phyloP scores from a whole-genome alignment of 1,139 yeast genomes.

The Diutina mesorugosa region DNA sequence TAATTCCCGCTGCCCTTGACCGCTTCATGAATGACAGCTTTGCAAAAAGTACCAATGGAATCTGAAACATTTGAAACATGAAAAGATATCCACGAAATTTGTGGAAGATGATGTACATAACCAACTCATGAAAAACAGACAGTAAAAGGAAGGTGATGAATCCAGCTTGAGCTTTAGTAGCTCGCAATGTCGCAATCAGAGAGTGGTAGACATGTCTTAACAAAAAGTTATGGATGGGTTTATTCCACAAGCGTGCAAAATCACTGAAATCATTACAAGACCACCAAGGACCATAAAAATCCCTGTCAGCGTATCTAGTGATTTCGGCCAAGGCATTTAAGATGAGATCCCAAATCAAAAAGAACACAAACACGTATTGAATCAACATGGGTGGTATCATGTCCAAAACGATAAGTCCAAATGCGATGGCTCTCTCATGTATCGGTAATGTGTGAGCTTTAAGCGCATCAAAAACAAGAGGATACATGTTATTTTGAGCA shows the following conservation, averaged over 20 bases:
- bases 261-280: slow-evolving; percentile 89
- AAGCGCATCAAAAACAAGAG: slow-evolving; percentile 53
- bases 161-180: slow-evolving; percentile 59
- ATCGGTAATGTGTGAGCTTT: slow-evolving; percentile 20
- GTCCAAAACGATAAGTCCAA: slow-evolving; percentile 56
- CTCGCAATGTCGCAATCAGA: slow-evolving; percentile 61
- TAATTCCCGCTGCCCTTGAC: slow-evolving; percentile 57
- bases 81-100: slow-evolving; percentile 72
- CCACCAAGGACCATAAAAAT: slow-evolving; percentile 97
- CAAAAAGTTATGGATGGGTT: slow-evolving; percentile 86
- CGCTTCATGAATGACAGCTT: slow-evolving; percentile 38
- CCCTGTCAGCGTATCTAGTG: slow-evolving; percentile 76
- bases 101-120: slow-evolving; percentile 81
- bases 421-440: slow-evolving; percentile 11
- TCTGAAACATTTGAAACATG: slow-evolving; percentile 69
- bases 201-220: slow-evolving; percentile 91
- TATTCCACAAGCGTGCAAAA: slow-evolving; percentile 89
- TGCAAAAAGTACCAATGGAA: slow-evolving; percentile 50
- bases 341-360: slow-evolving; percentile 90
- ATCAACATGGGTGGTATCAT: slow-evolving; percentile 67
- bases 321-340: slow-evolving; percentile 82
- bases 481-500: slow-evolving; percentile 71
- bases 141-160: slow-evolving; percentile 73
- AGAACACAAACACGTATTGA: slow-evolving; percentile 69
- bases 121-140: slow-evolving; percentile 76